Percentiles rank a stretch among this genome's conserved stretches.
phyloP scores from a whole-genome alignment of 2,329 filamentous ascomycete species.

The Diaporthe nobilis region DNA sequence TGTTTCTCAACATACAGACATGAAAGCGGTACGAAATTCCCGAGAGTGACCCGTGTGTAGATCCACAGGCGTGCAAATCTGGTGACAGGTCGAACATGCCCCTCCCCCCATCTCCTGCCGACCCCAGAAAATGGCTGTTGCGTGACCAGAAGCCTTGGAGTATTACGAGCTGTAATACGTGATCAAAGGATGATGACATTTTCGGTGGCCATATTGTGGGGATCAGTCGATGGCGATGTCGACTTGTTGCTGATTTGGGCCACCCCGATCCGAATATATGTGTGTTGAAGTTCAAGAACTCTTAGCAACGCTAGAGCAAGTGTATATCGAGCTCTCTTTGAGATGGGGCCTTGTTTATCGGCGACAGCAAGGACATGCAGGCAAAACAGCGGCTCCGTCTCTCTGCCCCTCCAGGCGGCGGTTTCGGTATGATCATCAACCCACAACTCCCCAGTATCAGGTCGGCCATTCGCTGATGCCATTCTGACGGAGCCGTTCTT shows the following conservation, averaged over 20 bases:
- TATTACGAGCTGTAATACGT: no score
- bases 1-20: not conserved
- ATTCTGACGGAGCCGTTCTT: not conserved
- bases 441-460: no score
- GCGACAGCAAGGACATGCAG: not conserved
- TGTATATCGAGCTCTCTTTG: not conserved
- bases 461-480: not conserved
- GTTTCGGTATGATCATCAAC: not conserved
- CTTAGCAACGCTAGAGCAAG: not conserved
- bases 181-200: not conserved
- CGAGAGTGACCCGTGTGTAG: not conserved
- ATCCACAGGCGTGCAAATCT: constrained; percentile 7
- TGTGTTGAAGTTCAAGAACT: no score
- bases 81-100: not conserved
- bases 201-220: not conserved
- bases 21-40: not conserved
- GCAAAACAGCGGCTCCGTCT: not conserved
- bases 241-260: not conserved
- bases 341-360: no score
- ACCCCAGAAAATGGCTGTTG: not conserved
- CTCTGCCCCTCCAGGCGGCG: not conserved
- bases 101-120: not conserved
- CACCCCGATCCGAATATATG: not conserved
- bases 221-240: not conserved
- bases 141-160: not conserved